A percentile compares a stretch with the other conserved stretches of the same genome.
Conservation (phyloP, 139 green algal species). For the Gonium pectorale region DNA sequence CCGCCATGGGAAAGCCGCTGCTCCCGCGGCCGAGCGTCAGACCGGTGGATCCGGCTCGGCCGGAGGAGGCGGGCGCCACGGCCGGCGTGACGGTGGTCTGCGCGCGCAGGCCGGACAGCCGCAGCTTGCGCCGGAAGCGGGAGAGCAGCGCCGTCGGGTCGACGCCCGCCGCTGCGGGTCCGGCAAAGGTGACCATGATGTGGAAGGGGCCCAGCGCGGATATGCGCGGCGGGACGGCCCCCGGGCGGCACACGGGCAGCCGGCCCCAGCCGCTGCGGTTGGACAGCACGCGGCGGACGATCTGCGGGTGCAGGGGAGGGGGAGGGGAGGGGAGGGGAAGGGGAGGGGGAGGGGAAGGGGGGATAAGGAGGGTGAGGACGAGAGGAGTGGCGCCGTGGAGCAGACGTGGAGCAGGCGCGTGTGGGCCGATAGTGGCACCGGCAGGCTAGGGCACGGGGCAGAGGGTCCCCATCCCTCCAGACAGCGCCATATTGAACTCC, state of each 20-base stretch:
- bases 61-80: neutral
- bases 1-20: neutral
- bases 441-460: too few relatives aligned
- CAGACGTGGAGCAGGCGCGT: too few relatives aligned
- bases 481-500: too few relatives aligned
- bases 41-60: neutral
- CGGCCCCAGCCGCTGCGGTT: conserved; percentile 49
- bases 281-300: conserved; percentile 48
- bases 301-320: conserved; percentile 11
- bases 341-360: too few relatives aligned
- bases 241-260: conserved; percentile 24
- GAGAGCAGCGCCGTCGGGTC: neutral
- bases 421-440: too few relatives aligned
- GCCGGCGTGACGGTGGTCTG: conserved; percentile 51
- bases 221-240: conserved; percentile 10
- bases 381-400: too few relatives aligned
- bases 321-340: too few relatives aligned
- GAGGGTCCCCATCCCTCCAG: neutral
- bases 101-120: conserved; percentile 59
- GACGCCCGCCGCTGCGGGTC: neutral
- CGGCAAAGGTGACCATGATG: conserved; percentile 39
- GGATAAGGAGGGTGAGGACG: too few relatives aligned
- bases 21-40: neutral
- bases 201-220: conserved; percentile 19
- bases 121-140: conserved; percentile 53